Base-by-base conservation (phyloP, 2,329 filamentous ascomycete species). In the Talaromyces sp. region DNA sequence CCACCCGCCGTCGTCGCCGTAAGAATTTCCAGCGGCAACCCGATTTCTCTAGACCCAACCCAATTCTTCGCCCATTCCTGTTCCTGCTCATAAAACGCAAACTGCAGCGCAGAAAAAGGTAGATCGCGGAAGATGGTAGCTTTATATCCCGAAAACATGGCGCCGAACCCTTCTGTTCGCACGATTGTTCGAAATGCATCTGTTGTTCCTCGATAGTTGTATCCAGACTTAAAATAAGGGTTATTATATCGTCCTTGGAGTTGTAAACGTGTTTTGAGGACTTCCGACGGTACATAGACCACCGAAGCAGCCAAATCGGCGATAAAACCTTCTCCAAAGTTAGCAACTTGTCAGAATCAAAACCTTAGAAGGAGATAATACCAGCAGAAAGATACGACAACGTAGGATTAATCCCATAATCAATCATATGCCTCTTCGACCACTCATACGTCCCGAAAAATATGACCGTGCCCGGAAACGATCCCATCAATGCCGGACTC, bases 371-470 rank as follows among this genome's bases (percentile, higher is more conserved):
- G 38, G n/a, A 54, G 17, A 72, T 79, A 67, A 65, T 82, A 92
- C 92, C 94, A 72, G 91, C 91, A 65, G 89, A 84, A 38, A 99
- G 85, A 81, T 98, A 99, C 38, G 93, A 89, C 64, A 98, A 72
- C 67, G 93, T 91, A 13, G 93, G 88, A 69, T 91, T 89, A 64
- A 98, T 81, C 66, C 93, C 94, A 67, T 84, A 81, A 75, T 98
- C 95, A 69, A 99, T 85, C 86, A 99, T 87, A 73, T 88, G 83
- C 59, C 95, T 86, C 79, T 99, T 99, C 80, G 91, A 96, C 82
- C 88, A 96, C 80, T 99, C 95, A 78, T 99, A 99, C 34, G 91
- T 91, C 63, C 94, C 95, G 72, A 99, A 99, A 81, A 99, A 99
- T 63, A 96, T 86, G 65, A 97, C 86, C 0, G 95, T 99, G 17